These are phyloP conservation scores for Filosporella fistucella DNA, from an alignment of 495 filamentous ascomycete species.

Conservation along the genomic window DNA sequence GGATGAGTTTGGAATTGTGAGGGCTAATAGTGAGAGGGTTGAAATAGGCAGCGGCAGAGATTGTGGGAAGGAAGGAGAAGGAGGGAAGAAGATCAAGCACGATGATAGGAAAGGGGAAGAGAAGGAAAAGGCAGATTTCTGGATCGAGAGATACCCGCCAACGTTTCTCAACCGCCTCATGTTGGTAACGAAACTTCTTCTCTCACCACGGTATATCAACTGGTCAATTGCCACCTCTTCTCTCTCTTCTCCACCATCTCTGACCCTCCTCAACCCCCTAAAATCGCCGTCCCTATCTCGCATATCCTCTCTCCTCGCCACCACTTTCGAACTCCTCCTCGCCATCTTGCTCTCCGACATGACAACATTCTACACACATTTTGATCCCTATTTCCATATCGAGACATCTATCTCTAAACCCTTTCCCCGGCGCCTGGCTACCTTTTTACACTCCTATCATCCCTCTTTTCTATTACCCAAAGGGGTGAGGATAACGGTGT, in stretches of 20 bases:
- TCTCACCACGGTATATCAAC: not conserved
- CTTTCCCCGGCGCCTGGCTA: not conserved
- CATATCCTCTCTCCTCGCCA: not conserved
- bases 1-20: not conserved
- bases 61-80: not conserved
- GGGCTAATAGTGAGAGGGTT: too few relatives aligned
- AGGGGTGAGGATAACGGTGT: not conserved
- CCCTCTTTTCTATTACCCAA: not conserved
- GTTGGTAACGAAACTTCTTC: constrained; percentile 2
- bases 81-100: not conserved
- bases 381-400: constrained; percentile 9
- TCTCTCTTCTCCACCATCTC: not conserved
- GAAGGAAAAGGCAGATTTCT: not conserved
- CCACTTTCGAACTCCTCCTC: not conserved
- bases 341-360: not conserved
- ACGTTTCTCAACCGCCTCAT: not conserved
- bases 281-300: not conserved
- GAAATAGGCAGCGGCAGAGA: too few relatives aligned
- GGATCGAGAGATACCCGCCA: constrained; percentile 1
- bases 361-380: not conserved
- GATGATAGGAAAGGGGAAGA: not conserved
- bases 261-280: not conserved
- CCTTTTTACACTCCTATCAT: not conserved
- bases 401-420: not conserved
- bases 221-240: not conserved